Conservation (phyloP, 148 eudicot species). For the Camellia granthamiana region DNA sequence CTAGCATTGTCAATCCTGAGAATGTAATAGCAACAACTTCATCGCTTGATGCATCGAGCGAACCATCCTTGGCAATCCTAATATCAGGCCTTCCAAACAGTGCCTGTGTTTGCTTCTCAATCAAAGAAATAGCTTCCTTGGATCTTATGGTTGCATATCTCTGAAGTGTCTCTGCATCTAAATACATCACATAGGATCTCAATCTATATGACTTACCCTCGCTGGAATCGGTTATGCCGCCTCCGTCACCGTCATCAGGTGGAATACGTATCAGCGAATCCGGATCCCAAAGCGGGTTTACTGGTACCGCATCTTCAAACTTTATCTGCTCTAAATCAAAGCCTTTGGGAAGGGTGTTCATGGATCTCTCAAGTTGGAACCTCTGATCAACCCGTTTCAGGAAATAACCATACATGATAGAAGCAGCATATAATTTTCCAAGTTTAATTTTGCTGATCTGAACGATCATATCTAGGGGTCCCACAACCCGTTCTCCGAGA, state of each 20-base stretch:
- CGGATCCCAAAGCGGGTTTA: conserved; percentile 64
- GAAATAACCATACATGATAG: conserved; percentile 95
- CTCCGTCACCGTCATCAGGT: conserved; percentile 55
- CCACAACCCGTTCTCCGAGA: conserved; percentile 68
- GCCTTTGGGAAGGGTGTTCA: conserved; percentile 84
- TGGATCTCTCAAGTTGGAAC: conserved; percentile 82
- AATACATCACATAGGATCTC: conserved; percentile 85
- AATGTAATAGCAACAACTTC: conserved; percentile 48
- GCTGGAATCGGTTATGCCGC: conserved; percentile 24
- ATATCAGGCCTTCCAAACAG: conserved; percentile 93
- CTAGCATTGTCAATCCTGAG: conserved; percentile 72
- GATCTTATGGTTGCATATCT: conserved; percentile 90
- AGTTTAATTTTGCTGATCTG: conserved; percentile 90
- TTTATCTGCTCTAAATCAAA: conserved; percentile 34
- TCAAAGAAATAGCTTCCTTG: conserved; percentile 76
- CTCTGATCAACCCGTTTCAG: conserved; percentile 85
- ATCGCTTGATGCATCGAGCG: conserved; percentile 60
- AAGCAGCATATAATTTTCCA: conserved; percentile 93
- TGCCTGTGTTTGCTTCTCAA: conserved; percentile 93
- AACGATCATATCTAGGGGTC: conserved; percentile 52
- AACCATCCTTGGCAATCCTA: conserved; percentile 51
- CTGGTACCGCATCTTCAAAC: conserved; percentile 36
- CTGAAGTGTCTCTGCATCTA: conserved; percentile 90
- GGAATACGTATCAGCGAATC: conserved; percentile 55
- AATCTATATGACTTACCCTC: conserved; percentile 52